These are phyloP conservation scores for Chara braunii DNA, from an alignment of 139 green algal genomes.

Conservation along the genomic window DNA sequence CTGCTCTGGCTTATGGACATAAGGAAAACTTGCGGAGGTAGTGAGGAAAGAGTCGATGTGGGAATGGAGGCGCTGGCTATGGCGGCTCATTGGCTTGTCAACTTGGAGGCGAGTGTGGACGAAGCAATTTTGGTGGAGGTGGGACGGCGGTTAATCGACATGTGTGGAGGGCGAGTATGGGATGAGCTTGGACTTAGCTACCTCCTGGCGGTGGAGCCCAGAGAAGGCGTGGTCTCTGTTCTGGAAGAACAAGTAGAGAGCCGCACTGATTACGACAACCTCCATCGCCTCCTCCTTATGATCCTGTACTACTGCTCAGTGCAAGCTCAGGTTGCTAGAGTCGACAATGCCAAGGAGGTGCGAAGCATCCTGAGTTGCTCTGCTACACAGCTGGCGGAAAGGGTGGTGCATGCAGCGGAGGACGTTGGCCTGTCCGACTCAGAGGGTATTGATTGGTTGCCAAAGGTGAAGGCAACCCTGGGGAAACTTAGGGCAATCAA, in stretches of 20 bases:
- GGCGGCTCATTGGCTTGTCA: neutral
- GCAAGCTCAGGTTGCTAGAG: neutral
- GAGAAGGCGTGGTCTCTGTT: neutral
- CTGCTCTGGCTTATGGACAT: neutral
- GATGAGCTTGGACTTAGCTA: conserved; percentile 13
- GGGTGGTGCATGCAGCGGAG: conserved; percentile 7
- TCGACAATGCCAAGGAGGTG: neutral
- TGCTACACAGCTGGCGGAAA: neutral
- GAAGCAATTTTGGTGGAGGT: neutral
- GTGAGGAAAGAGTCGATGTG: neutral
- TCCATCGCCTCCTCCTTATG: conserved; percentile 7
- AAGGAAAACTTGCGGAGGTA: neutral
- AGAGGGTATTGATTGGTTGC: too few species aligned
- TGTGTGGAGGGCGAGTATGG: neutral
- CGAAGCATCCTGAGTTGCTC: neutral
- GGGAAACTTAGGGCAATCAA: too few species aligned
- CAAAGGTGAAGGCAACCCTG: too few species aligned
- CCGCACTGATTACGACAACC: neutral
- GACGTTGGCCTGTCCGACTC: too few species aligned
- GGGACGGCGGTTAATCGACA: neutral
- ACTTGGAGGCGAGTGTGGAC: conserved; percentile 2
- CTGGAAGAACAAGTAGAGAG: conserved; percentile 9
- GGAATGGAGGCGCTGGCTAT: conserved; percentile 3
- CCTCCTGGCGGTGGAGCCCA: conserved; percentile 3
- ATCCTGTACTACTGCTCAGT: conserved; percentile 4